Evolutionary conservation across 164 flowering plant genomes (phyloP).

Genomic region (Amborella trichopoda): DNA sequence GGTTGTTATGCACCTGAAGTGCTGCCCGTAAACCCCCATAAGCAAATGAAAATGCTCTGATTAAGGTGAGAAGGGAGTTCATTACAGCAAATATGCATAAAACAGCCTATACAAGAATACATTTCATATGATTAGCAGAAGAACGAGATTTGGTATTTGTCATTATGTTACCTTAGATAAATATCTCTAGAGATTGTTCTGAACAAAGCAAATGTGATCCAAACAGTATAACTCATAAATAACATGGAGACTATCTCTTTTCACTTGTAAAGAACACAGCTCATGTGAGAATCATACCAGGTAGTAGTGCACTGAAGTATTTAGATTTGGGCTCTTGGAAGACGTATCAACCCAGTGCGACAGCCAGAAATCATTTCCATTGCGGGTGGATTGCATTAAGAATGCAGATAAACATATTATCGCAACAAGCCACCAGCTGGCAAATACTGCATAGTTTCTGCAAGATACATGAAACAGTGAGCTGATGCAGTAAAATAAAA

Average conservation of each 20-base stretch:
- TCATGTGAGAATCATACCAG: conserved; percentile 63
- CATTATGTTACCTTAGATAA: too few species aligned
- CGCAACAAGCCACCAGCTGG: conserved; percentile 53
- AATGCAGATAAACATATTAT: conserved; percentile 63
- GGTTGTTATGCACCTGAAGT: conserved; percentile 51
- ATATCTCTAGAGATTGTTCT: too few species aligned
- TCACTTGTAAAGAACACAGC: too few species aligned
- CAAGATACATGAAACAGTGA: too few species aligned
- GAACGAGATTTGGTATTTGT: too few species aligned
- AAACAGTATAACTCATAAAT: background rate
- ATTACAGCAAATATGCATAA: conserved; percentile 53
- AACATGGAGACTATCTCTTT: too few species aligned
- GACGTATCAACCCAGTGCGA: conserved; percentile 89
- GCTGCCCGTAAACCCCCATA: conserved; percentile 92
- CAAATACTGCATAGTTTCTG: conserved; percentile 78
- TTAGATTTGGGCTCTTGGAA: conserved; percentile 15
- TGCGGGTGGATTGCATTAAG: conserved; percentile 93
- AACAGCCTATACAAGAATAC: conserved; percentile 33
- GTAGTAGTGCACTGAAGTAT: conserved; percentile 51
- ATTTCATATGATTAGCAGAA: too few species aligned
- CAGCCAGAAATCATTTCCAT: conserved; percentile 97
- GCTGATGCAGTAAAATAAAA: too few species aligned
- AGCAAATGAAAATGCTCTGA: conserved; percentile 90
- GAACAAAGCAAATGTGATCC: background rate
- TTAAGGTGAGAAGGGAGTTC: conserved; percentile 67